phyloP scores from a whole-genome alignment of 768 basidiomycete species.

The Sporobolomyces phaffii region DNA sequence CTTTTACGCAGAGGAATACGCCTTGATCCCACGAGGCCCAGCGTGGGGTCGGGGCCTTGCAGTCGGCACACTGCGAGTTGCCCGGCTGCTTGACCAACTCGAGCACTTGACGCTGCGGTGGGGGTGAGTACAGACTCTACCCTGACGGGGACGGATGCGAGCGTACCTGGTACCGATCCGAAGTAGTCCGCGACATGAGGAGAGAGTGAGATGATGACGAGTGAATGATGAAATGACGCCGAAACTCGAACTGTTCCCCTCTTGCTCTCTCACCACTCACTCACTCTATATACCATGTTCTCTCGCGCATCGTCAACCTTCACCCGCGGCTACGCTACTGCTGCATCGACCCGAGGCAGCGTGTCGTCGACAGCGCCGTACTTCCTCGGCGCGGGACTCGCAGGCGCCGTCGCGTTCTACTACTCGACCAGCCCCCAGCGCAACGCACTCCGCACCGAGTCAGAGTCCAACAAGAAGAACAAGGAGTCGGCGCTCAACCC shows the following conservation, averaged over 20 bases:
- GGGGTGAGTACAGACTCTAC: neutral
- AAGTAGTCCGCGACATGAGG: constrained; percentile 14
- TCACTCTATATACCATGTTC: neutral
- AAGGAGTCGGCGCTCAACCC: constrained; percentile 14
- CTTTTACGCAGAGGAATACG: constrained; percentile 70
- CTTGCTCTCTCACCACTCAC: neutral
- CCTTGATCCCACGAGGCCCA: constrained; percentile 88
- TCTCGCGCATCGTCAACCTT: constrained; percentile 8
- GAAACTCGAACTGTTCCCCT: neutral
- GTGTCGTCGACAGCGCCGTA: constrained; percentile 27
- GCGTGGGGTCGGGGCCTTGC: constrained; percentile 65
- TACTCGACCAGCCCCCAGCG: constrained; percentile 21
- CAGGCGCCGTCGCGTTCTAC: constrained; percentile 28
- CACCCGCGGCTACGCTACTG: constrained; percentile 33
- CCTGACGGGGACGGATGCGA: neutral
- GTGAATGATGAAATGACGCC: neutral
- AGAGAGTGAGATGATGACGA: neutral
- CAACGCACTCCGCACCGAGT: constrained; percentile 14
- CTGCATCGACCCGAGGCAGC: neutral
- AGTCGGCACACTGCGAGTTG: constrained; percentile 89
- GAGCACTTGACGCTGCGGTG: constrained; percentile 55
- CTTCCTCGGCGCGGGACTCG: constrained; percentile 37
- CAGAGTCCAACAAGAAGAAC: constrained; percentile 8
- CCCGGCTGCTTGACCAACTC: constrained; percentile 69
- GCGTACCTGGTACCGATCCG: constrained; percentile 19